These are phyloP conservation scores for Paulownia fortunei DNA, from an alignment of 257 asterid genomes.

Conservation along the genomic window DNA sequence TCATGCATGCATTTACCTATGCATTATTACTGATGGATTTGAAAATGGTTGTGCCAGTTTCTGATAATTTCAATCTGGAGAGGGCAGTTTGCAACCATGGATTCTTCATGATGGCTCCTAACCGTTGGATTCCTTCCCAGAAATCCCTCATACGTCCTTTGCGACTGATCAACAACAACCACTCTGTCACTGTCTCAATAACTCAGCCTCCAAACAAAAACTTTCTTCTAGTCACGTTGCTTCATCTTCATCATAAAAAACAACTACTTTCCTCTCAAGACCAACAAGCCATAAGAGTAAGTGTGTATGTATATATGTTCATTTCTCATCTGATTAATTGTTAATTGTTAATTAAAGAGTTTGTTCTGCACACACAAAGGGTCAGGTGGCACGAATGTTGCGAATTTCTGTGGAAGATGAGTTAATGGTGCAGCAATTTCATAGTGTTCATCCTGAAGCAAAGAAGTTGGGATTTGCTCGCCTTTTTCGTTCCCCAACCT, in stretches of 20 bases:
- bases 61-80: slow-evolving; percentile 37
- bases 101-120: slow-evolving; percentile 71
- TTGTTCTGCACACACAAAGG: slow-evolving; percentile 13
- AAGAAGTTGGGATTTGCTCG: slow-evolving; percentile 48
- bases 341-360: background rate
- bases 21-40: background rate
- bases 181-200: slow-evolving; percentile 32
- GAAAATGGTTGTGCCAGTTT: background rate
- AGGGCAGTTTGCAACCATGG: slow-evolving; percentile 63
- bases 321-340: background rate
- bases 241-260: background rate
- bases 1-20: too few species aligned
- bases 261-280: slow-evolving; percentile 5
- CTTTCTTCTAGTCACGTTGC: slow-evolving; percentile 23
- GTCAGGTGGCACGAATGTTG: slow-evolving; percentile 62
- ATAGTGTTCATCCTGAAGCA: slow-evolving; percentile 40
- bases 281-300: slow-evolving; percentile 37
- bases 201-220: slow-evolving; percentile 34
- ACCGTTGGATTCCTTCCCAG: slow-evolving; percentile 40
- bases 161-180: slow-evolving; percentile 20
- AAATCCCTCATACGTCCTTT: slow-evolving; percentile 46
- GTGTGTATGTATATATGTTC: background rate
- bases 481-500: slow-evolving; percentile 54
- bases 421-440: slow-evolving; percentile 37
- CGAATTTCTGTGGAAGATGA: slow-evolving; percentile 48